Conservation (phyloP, 352 stramenopile genomes). For the Phytophthora aleatoria region DNA sequence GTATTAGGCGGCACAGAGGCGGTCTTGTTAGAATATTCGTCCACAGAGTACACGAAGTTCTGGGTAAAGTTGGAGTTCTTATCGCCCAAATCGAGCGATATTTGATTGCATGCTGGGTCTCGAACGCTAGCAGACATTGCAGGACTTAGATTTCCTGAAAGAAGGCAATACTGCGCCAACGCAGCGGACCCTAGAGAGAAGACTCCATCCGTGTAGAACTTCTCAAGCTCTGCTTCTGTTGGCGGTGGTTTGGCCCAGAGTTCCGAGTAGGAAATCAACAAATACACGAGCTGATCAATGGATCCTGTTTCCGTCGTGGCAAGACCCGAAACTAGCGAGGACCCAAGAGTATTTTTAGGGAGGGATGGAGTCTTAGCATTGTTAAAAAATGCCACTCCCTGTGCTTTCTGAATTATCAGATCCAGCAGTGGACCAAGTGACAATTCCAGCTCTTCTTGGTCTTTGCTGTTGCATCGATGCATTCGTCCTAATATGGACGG, state of each 20-base stretch:
- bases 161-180: conserved; percentile 32
- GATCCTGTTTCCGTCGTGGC: neutral
- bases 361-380: neutral
- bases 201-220: conserved; percentile 26
- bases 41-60: conserved; percentile 36
- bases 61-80: conserved; percentile 4
- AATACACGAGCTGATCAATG: conserved; percentile 29
- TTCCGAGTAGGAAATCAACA: conserved; percentile 35
- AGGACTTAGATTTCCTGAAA: conserved; percentile 29
- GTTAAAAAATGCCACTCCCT: neutral
- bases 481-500: conserved; percentile 41
- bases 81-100: conserved; percentile 5
- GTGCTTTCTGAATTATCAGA: conserved; percentile 9
- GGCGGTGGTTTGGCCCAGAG: conserved; percentile 33
- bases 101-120: conserved; percentile 26
- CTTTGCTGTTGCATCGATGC: conserved; percentile 39
- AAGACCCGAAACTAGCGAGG: neutral
- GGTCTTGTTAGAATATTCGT: conserved; percentile 42
- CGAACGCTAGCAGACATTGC: neutral
- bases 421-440: conserved; percentile 23
- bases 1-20: conserved; percentile 33
- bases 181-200: conserved; percentile 24
- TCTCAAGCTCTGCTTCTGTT: conserved; percentile 13
- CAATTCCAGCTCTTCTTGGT: conserved; percentile 38
- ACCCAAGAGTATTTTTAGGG: neutral